These are phyloP conservation scores for Nothophoma quercina DNA, from an alignment of 2,329 filamentous ascomycete genomes.

Conservation along the genomic window DNA sequence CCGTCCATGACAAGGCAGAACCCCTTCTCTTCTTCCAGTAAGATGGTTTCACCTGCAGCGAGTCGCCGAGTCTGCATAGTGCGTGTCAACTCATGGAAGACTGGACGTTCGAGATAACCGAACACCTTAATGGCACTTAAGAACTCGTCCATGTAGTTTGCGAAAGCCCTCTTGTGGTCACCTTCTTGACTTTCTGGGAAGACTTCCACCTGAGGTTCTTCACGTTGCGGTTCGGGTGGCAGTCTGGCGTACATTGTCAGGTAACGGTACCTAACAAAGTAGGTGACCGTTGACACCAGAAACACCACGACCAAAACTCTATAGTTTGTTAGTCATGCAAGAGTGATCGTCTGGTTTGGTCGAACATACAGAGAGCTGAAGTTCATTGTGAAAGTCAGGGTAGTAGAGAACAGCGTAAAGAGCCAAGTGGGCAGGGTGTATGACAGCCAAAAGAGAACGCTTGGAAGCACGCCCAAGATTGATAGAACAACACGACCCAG, in stretches of 20 bases:
- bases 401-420: conserved; percentile 89
- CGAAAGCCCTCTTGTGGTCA: conserved; percentile 85
- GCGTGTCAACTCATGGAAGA: conserved; percentile 95
- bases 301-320: conserved; percentile 72
- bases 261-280: conserved; percentile 94
- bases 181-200: conserved; percentile 93
- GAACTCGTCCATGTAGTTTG: conserved; percentile 98
- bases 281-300: conserved; percentile 84
- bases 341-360: neutral
- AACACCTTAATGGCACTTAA: conserved; percentile 99
- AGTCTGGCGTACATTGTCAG: conserved; percentile 96
- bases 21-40: conserved; percentile 96
- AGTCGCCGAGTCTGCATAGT: conserved; percentile 98
- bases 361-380: conserved; percentile 84
- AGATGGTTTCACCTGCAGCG: conserved; percentile 92
- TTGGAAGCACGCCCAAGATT: conserved; percentile 62
- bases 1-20: conserved; percentile 98
- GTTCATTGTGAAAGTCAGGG: conserved; percentile 97
- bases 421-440: conserved; percentile 89
- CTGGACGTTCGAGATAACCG: conserved; percentile 92
- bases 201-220: conserved; percentile 93
- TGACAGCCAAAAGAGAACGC: conserved; percentile 76
- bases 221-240: conserved; percentile 91
- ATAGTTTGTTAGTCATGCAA: conserved; percentile 34
- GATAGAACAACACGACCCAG: conserved; percentile 59